Conservation (phyloP, 345 rosid genomes). For the Citrus trifoliata region DNA sequence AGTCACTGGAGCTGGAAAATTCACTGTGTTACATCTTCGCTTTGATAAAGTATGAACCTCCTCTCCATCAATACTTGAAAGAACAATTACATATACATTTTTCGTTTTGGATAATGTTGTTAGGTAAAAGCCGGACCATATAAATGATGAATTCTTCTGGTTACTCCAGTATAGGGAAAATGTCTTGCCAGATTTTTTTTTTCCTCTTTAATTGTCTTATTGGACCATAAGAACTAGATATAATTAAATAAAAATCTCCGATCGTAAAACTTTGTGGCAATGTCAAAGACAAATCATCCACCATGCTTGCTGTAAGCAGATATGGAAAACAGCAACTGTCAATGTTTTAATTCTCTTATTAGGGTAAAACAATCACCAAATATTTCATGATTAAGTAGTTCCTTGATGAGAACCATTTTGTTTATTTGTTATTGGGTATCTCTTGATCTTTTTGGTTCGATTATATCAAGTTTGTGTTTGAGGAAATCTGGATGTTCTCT, state of each 20-base stretch:
- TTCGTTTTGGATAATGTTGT: slow-evolving; percentile 6
- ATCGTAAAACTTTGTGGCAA: background rate
- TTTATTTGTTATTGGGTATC: background rate
- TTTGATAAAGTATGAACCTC: slow-evolving; percentile 73
- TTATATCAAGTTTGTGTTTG: background rate
- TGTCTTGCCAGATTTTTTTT: background rate
- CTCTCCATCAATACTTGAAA: background rate
- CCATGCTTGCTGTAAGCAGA: background rate
- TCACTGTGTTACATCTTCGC: slow-evolving; percentile 87
- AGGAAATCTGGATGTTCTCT: background rate
- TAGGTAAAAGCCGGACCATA: background rate
- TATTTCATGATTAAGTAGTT: background rate
- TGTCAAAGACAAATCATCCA: background rate
- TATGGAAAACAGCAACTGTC: background rate
- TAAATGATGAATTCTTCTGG: background rate
- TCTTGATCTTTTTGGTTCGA: background rate
- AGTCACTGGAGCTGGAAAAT: slow-evolving; percentile 56
- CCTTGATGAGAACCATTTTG: background rate
- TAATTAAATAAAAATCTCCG: background rate
- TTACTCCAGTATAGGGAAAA: background rate
- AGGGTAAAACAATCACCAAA: slow-evolving; percentile 1
- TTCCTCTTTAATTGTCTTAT: background rate
- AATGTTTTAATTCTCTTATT: background rate
- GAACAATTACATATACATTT: background rate
- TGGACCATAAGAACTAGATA: background rate